phyloP scores from a whole-genome alignment of 1,139 yeast species.

The Debaryomyces udenii region DNA sequence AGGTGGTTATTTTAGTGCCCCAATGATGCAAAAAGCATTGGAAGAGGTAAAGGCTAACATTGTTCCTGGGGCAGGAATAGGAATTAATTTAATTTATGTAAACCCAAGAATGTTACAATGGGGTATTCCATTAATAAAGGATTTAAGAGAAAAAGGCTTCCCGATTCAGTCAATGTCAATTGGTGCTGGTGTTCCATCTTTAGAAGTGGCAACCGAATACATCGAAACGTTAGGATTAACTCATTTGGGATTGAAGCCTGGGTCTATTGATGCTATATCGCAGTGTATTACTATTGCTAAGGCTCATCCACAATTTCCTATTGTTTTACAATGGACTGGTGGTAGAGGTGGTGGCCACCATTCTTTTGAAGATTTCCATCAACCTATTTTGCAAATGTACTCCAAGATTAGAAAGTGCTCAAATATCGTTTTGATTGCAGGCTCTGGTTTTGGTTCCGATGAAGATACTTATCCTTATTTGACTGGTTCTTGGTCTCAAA shows the following conservation, averaged over 20 bases:
- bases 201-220: constrained; percentile 96
- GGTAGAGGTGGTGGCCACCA: constrained; percentile 99
- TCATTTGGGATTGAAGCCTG: constrained; percentile 96
- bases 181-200: constrained; percentile 99
- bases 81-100: constrained; percentile 90
- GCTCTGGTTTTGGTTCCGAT: constrained; percentile 97
- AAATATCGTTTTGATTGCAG: constrained; percentile 89
- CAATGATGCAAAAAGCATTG: constrained; percentile 72
- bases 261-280: constrained; percentile 89
- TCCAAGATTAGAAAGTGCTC: constrained; percentile 89
- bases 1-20: constrained; percentile 91
- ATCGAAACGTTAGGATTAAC: constrained; percentile 90
- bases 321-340: constrained; percentile 99
- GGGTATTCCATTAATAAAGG: constrained; percentile 95
- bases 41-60: constrained; percentile 66
- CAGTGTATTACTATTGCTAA: constrained; percentile 90
- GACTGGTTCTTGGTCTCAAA: constrained; percentile 92
- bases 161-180: constrained; percentile 95
- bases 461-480: constrained; percentile 96
- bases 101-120: constrained; percentile 97
- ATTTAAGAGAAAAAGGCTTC: constrained; percentile 86
- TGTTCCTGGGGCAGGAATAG: constrained; percentile 86
- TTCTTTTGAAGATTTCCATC: constrained; percentile 98
- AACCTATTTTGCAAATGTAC: constrained; percentile 94
- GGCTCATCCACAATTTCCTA: constrained; percentile 95